Conservation (phyloP, 2,329 filamentous ascomycete species). For the Aspergillus sp. region DNA sequence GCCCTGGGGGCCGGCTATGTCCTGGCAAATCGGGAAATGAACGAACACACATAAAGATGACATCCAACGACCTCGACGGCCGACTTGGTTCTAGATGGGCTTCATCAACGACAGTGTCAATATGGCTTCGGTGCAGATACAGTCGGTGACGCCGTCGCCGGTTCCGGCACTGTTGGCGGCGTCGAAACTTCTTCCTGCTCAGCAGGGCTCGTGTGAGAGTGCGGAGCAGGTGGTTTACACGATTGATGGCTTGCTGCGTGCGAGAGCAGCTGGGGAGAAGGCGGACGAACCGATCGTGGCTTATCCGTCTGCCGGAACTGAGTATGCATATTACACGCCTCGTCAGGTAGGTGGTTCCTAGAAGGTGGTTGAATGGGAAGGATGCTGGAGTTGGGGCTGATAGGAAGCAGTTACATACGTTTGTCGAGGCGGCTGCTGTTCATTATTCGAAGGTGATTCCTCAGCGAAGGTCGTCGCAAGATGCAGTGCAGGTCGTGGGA, state of each 20-base stretch:
- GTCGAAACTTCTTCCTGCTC: background rate
- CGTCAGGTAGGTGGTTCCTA: constrained; percentile 8
- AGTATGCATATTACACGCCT: constrained; percentile 20
- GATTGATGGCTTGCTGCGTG: constrained; percentile 13
- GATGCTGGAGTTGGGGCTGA: background rate
- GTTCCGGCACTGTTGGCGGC: background rate
- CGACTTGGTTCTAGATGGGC: background rate
- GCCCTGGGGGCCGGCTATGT: background rate
- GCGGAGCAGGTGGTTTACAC: constrained; percentile 8
- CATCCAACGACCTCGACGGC: background rate
- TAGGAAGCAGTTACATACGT: constrained; percentile 12
- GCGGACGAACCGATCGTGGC: constrained; percentile 17
- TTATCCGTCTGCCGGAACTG: constrained; percentile 13
- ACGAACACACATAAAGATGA: background rate
- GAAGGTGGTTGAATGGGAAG: background rate
- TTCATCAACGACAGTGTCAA: background rate
- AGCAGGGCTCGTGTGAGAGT: background rate
- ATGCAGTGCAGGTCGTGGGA: constrained; percentile 23
- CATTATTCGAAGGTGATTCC: constrained; percentile 18
- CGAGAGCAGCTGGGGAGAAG: constrained; percentile 7
- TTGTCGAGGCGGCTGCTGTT: constrained; percentile 19
- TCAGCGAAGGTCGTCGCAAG: constrained; percentile 17
- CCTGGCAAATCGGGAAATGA: background rate
- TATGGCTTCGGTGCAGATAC: background rate
- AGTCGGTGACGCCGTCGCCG: background rate